Percentiles rank a stretch among this genome's conserved stretches.
Conservation (phyloP, 164 flowering plant species). For the Umbellularia californica region DNA sequence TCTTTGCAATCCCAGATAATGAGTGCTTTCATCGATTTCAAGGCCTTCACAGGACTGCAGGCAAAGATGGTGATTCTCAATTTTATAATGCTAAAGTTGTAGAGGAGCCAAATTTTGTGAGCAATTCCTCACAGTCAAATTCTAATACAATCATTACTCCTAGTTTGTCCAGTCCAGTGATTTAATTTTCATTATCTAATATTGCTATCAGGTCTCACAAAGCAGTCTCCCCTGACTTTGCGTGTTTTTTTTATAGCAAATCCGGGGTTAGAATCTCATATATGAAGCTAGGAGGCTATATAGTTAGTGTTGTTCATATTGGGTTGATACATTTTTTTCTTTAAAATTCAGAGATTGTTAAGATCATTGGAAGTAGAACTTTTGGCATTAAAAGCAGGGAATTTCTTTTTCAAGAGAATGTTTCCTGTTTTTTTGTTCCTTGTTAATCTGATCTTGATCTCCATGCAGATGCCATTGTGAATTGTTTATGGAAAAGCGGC, state of each 20-base stretch:
- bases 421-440: background rate
- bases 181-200: background rate
- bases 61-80: constrained; percentile 17
- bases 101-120: constrained; percentile 11
- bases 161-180: background rate
- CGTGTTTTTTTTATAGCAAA: background rate
- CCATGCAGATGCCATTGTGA: background rate
- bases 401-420: background rate
- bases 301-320: background rate
- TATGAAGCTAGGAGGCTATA: background rate
- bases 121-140: background rate
- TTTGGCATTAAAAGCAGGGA: background rate
- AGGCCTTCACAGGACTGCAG: constrained; percentile 33
- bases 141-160: too few relatives aligned
- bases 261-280: background rate
- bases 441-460: background rate
- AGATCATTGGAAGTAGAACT: background rate
- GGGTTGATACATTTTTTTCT: background rate
- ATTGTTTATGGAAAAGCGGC: background rate
- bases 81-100: constrained; percentile 9
- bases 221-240: background rate
- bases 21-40: constrained; percentile 45
- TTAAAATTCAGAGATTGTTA: background rate
- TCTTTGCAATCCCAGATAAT: constrained; percentile 66
- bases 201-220: background rate